phyloP scores from a whole-genome alignment of 345 rosid genomes.

The Linum usitatissimum region DNA sequence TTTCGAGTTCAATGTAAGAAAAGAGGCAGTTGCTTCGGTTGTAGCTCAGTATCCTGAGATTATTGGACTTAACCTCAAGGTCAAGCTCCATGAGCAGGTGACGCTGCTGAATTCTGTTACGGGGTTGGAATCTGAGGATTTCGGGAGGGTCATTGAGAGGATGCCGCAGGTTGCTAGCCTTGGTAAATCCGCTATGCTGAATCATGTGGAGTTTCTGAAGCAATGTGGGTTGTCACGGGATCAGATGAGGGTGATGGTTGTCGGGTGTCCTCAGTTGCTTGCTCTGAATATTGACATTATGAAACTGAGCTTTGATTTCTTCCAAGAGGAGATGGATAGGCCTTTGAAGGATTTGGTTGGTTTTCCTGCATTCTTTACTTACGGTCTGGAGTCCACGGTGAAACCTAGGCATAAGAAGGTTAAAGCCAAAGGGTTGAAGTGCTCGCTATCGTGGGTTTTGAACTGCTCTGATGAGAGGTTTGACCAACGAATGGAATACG shows the following conservation, averaged over 20 bases:
- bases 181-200: conserved; percentile 38
- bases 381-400: conserved; percentile 66
- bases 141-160: conserved; percentile 58
- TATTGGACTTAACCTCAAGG: conserved; percentile 51
- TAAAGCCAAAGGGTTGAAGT: conserved; percentile 53
- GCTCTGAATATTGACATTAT: conserved; percentile 77
- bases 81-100: conserved; percentile 51
- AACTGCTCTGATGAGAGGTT: conserved; percentile 85
- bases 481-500: conserved; percentile 71
- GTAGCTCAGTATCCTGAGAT: conserved; percentile 90
- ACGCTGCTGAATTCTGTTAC: conserved; percentile 41
- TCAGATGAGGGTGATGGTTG: conserved; percentile 58
- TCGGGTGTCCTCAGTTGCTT: conserved; percentile 79
- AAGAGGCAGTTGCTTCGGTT: conserved; percentile 48
- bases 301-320: conserved; percentile 65
- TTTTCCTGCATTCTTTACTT: conserved; percentile 85
- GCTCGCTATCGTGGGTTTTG: conserved; percentile 86
- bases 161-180: conserved; percentile 84
- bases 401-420: conserved; percentile 67
- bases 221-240: conserved; percentile 49
- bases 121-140: conserved; percentile 43
- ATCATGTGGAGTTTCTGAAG: conserved; percentile 62
- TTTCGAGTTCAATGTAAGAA: conserved; percentile 47
- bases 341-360: conserved; percentile 66
- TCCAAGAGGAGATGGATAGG: conserved; percentile 55